phyloP scores from a whole-genome alignment of 2,329 filamentous ascomycete species.

The Pseudocercospora cruenta region DNA sequence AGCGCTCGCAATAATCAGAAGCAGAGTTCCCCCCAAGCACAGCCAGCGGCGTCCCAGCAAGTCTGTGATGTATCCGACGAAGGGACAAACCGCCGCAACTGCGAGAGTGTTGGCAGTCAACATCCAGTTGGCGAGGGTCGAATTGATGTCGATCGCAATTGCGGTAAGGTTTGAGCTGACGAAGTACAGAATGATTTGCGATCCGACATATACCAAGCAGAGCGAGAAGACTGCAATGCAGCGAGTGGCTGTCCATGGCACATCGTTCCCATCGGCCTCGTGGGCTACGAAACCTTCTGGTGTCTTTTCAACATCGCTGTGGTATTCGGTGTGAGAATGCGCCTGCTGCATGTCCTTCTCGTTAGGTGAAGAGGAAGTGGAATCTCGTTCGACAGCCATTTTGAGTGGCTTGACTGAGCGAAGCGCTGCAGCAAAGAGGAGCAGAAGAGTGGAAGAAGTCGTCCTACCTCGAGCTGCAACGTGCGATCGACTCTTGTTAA shows the following conservation, averaged over 20 bases:
- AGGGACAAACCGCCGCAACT: conserved; percentile 32
- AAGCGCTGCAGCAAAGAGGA: background rate
- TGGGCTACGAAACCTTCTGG: conserved; percentile 17
- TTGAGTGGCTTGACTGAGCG: conserved; percentile 3
- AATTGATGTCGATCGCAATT: conserved; percentile 24
- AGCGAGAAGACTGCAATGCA: conserved; percentile 28
- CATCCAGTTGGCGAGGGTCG: conserved; percentile 29
- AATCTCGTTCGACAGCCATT: conserved; percentile 11
- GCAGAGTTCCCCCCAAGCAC: conserved; percentile 22
- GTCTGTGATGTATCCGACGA: conserved; percentile 30
- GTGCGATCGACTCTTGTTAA: conserved; percentile 10
- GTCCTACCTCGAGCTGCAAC: conserved; percentile 9
- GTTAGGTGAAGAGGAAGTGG: background rate
- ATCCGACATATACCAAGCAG: conserved; percentile 30
- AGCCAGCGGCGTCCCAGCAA: conserved; percentile 27
- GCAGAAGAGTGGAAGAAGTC: conserved; percentile 6
- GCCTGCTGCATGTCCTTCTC: conserved; percentile 16
- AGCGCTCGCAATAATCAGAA: conserved; percentile 26
- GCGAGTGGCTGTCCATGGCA: conserved; percentile 29
- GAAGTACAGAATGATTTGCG: conserved; percentile 31
- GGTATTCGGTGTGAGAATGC: conserved; percentile 15
- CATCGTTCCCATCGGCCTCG: conserved; percentile 22
- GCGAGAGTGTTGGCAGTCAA: conserved; percentile 29
- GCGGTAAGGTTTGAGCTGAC: conserved; percentile 23
- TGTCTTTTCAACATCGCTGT: conserved; percentile 25